Percentiles rank a stretch among this genome's conserved stretches.
Evolutionary conservation across 768 basidiomycete genomes (phyloP).

Genomic region (Clitopilus passeckerianus): DNA sequence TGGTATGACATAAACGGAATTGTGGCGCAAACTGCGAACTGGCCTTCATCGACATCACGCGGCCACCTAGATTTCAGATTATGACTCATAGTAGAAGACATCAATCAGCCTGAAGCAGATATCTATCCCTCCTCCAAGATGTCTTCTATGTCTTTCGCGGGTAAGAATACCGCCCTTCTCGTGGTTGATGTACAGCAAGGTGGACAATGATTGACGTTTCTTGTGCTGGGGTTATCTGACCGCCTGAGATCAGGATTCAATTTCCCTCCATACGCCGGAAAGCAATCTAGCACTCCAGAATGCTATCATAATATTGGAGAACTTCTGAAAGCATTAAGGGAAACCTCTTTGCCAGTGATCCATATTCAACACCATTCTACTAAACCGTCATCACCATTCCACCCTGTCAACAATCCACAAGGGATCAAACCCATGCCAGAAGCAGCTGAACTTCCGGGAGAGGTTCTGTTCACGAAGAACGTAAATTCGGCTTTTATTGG

Average conservation of each 20-base stretch:
- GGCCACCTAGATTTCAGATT: no score
- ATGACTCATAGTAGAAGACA: background rate
- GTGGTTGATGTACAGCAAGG: constrained; percentile 17
- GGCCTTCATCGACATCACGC: no score
- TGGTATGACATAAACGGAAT: background rate
- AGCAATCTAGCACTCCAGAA: background rate
- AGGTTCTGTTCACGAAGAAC: constrained; percentile 15
- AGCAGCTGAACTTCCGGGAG: constrained; percentile 10
- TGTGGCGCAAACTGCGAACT: background rate
- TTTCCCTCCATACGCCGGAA: background rate
- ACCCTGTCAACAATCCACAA: constrained; percentile 8
- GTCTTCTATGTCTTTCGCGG: background rate
- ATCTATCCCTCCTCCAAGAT: background rate
- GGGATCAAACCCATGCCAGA: constrained; percentile 10
- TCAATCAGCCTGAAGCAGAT: background rate
- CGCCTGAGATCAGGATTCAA: constrained; percentile 5
- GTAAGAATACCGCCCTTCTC: constrained; percentile 4
- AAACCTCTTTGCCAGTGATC: constrained; percentile 11
- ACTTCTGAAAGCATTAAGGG: constrained; percentile 12
- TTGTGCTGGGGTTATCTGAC: background rate
- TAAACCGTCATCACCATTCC: constrained; percentile 6
- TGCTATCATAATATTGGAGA: constrained; percentile 2
- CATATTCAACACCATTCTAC: constrained; percentile 16
- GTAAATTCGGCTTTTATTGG: constrained; percentile 20
- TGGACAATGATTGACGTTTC: background rate